Percentiles rank a stretch among this genome's conserved stretches.
These are phyloP conservation scores for Diaporthe amygdali DNA, from an alignment of 2,329 filamentous ascomycete species.

Conservation along the genomic window DNA sequence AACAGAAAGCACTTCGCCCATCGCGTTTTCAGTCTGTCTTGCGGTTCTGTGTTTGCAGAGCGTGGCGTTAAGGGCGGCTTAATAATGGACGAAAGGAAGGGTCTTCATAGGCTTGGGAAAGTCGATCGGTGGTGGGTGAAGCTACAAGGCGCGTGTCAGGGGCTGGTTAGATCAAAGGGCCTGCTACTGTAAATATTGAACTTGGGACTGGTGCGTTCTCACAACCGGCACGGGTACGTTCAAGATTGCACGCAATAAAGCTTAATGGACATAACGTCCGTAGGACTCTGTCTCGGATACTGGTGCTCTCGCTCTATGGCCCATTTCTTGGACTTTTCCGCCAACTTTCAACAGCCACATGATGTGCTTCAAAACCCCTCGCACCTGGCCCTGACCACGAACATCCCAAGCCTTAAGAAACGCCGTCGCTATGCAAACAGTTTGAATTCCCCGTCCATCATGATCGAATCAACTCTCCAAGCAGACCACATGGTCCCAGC, in stretches of 20 bases:
- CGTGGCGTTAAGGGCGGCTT: constrained; percentile 31
- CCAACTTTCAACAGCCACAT: neutral
- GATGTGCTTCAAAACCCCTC: neutral
- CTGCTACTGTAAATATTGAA: constrained; percentile 8
- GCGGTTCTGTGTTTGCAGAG: constrained; percentile 31
- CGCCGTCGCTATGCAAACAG: constrained; percentile 29
- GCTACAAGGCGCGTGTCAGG: neutral
- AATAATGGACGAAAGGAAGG: neutral
- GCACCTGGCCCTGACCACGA: neutral
- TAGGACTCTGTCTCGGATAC: constrained; percentile 13
- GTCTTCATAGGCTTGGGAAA: neutral
- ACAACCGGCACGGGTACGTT: neutral
- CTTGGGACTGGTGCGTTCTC: neutral
- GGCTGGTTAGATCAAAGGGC: neutral
- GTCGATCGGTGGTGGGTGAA: neutral
- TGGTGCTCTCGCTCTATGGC: neutral
- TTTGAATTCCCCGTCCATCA: neutral
- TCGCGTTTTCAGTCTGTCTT: constrained; percentile 4
- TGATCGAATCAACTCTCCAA: neutral
- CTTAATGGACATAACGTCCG: constrained; percentile 19
- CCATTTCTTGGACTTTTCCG: neutral
- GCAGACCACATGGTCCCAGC: neutral
- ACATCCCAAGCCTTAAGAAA: neutral
- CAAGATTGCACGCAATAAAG: constrained; percentile 22
- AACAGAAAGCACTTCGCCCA: neutral